Conservation (phyloP, 169 alveolate genomes). For the Perkinsus chesapeaki region DNA sequence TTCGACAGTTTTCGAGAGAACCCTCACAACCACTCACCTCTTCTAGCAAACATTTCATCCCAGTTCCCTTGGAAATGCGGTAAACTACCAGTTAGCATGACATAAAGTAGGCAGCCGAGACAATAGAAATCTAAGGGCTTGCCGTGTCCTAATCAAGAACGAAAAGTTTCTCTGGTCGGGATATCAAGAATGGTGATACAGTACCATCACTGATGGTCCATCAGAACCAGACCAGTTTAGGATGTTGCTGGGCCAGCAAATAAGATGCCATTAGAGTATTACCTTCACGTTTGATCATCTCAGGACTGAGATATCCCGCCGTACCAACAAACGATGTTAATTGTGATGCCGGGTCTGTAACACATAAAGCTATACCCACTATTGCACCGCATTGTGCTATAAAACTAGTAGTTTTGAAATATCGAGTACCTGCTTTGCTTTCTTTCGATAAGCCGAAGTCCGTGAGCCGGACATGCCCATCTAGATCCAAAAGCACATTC, state of each 20-base stretch:
- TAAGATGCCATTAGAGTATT: not conserved
- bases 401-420: no score
- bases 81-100: conserved; percentile 63
- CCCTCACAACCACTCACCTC: not conserved
- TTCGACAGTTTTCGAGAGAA: not conserved
- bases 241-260: no score
- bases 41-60: conserved; percentile 50
- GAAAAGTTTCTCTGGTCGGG: not conserved
- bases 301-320: conserved; percentile 79
- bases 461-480: conserved; percentile 68
- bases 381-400: conserved; percentile 34
- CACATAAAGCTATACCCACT: no score
- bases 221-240: no score
- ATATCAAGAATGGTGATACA: not conserved
- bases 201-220: no score
- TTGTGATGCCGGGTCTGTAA: not conserved
- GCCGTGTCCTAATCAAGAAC: conserved; percentile 60
- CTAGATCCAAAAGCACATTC: conserved; percentile 21
- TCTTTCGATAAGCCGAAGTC: conserved; percentile 75
- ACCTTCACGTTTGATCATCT: conserved; percentile 58
- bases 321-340: conserved; percentile 58
- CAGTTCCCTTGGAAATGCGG: conserved; percentile 56
- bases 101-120: conserved; percentile 72
- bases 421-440: conserved; percentile 64
- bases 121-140: conserved; percentile 77